Evolutionary conservation across 2,329 filamentous ascomycete genomes (phyloP).

Genomic region (Fusarium nygamai): DNA sequence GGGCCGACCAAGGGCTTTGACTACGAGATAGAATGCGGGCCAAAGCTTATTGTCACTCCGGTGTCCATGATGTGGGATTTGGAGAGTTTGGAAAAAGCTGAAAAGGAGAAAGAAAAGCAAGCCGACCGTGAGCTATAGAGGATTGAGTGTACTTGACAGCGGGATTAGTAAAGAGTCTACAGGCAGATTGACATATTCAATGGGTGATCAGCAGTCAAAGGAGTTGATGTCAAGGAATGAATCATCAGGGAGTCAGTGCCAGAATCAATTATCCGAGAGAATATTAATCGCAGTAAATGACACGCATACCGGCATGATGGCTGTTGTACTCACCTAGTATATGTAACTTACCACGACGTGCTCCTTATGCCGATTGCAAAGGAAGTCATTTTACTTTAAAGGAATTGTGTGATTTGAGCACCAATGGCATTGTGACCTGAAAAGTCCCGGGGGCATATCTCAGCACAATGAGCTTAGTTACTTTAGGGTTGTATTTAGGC

Average conservation of each 20-base stretch:
- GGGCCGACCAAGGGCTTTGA: not conserved
- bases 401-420: not conserved
- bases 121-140: not conserved
- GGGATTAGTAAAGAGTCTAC: not conserved
- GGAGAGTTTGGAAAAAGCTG: not conserved
- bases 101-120: not conserved
- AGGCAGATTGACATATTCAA: not conserved
- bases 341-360: not conserved
- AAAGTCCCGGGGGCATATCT: not conserved
- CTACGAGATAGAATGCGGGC: not conserved
- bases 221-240: not conserved
- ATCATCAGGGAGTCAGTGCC: not conserved
- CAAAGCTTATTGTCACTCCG: not conserved
- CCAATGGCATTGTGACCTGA: not conserved
- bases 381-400: not conserved
- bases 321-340: not conserved
- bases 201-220: not conserved
- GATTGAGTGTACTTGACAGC: not conserved
- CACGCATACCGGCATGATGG: not conserved
- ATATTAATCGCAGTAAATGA: not conserved
- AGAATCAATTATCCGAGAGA: not conserved
- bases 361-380: too few relatives aligned
- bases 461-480: not conserved
- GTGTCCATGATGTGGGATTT: not conserved
- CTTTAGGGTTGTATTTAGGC: not conserved